Evolutionary conservation across 306 rosid species (phyloP).

Genomic region (Potentilla sterilis): DNA sequence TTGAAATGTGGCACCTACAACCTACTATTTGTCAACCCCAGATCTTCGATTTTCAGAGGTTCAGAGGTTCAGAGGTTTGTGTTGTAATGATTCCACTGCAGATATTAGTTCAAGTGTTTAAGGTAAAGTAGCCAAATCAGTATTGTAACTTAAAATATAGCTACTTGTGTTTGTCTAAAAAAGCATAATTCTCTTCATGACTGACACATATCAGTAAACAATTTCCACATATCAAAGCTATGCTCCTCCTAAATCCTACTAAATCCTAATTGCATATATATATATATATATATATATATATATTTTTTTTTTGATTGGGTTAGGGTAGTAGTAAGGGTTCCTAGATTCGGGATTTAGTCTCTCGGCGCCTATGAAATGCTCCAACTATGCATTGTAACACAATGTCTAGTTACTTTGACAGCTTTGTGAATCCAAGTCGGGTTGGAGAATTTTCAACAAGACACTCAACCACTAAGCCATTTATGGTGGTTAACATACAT

Average conservation of each 20-base stretch:
- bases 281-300: no score
- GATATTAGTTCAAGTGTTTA: not conserved
- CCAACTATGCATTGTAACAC: no score
- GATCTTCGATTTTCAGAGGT: not conserved
- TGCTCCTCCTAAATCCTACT: not conserved
- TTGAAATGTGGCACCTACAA: not conserved
- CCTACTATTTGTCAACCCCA: not conserved
- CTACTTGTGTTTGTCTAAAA: not conserved
- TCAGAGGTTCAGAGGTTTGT: not conserved
- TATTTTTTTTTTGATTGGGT: no score
- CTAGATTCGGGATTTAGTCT: no score
- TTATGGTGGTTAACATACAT: no score
- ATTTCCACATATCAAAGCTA: not conserved
- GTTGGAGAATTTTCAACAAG: no score
- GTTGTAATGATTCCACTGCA: not conserved
- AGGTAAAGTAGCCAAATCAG: not conserved
- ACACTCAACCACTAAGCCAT: no score
- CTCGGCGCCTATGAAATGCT: no score
- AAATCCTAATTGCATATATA: no score
- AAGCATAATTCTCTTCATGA: not conserved
- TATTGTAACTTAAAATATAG: not conserved
- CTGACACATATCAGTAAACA: not conserved
- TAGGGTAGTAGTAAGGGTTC: no score
- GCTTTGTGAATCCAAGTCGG: no score
- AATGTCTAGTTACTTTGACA: no score